Evolutionary conservation across 23 red algal species (phyloP).

Genomic region (Pyropia haitanensis): DNA sequence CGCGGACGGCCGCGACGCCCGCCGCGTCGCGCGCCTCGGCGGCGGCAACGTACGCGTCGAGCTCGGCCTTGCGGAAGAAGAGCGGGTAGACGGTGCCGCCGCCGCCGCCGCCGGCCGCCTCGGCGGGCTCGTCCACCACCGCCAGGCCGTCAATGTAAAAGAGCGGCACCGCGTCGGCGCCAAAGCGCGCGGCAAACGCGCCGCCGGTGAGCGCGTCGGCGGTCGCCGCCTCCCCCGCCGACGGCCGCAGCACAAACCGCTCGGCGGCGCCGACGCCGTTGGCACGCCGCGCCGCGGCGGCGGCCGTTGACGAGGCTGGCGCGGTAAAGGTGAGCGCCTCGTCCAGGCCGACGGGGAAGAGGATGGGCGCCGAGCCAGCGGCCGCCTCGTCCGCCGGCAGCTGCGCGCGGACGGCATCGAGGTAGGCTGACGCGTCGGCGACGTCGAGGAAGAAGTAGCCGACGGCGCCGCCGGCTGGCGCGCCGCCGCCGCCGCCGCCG

Average conservation of each 20-base stretch:
- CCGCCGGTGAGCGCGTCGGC: slow-evolving; percentile 39
- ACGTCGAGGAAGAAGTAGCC: slow-evolving; percentile 63
- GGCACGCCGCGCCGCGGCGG: background rate
- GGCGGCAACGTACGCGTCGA: slow-evolving; percentile 16
- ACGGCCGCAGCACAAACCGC: slow-evolving; percentile 42
- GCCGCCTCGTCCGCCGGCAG: slow-evolving; percentile 11
- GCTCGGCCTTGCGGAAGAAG: slow-evolving; percentile 60
- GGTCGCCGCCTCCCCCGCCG: slow-evolving; percentile 24
- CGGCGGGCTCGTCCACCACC: slow-evolving; percentile 10
- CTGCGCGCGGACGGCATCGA: slow-evolving; percentile 18
- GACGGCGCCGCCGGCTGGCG: slow-evolving; percentile 1
- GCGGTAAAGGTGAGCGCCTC: slow-evolving; percentile 50
- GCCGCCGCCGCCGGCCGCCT: background rate
- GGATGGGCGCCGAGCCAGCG: slow-evolving; percentile 29
- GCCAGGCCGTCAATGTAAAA: slow-evolving; percentile 72
- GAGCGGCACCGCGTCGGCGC: slow-evolving; percentile 44
- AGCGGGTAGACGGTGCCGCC: slow-evolving; percentile 30
- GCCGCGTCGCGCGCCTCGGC: background rate
- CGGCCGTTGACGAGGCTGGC: too few relatives aligned
- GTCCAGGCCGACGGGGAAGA: slow-evolving; percentile 19
- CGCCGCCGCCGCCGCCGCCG: too few relatives aligned
- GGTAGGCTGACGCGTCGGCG: slow-evolving; percentile 35
- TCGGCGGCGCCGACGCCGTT: slow-evolving; percentile 22
- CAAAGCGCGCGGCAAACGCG: slow-evolving; percentile 40
- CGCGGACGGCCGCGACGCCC: too few relatives aligned